Base-by-base conservation (phyloP, 2,329 filamentous ascomycete species). In the Pyricularia pennisetigena region DNA sequence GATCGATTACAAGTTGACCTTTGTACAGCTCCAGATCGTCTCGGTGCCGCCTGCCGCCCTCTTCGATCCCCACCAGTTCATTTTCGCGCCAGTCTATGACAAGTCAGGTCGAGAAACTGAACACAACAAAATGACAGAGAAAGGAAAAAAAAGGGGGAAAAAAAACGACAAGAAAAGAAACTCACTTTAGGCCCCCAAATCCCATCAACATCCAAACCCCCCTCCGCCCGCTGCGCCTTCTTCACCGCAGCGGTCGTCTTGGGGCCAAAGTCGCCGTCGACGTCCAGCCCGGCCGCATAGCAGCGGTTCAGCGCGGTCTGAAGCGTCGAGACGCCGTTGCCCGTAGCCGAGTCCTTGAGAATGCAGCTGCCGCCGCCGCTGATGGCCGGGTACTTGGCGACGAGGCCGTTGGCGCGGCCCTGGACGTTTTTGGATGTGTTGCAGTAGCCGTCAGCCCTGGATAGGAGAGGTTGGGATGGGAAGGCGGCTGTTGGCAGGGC, bases 271-370 rank as follows among this genome's bases (percentile, higher is more conserved):
- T 69, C 68, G 26, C 69, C 69, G 63, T 70, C 69, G 14, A 68
- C 69, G 12, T 68, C 62, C 26, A 70, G 68, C 41, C 66, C 67
- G 65, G 32, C 28, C 9, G 30, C 24, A 67, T 70, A 68, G 68
- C 69, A 70, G 7, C 67, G 26, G 67, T 70, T 70, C 29, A 70
- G 67, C 28, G 68, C 63, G 49, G 61, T 68, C 69, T 70, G 69
- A 9, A 70, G 62, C 62, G 62, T 28, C 1, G 20, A 28, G 24
- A 64, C 62, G 12, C 62, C 62, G 3, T 3, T n/a, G 24, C 62
- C 62, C 9, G 9, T n/a, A 28, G 62, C 62, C 24, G 26, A 28
- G 28, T 64, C 30, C 24, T 64, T 64, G 20, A 64, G 26, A 16
- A 64, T 64, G 62, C 62, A 64, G 28, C 20, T 64, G 14, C 62